phyloP scores from a whole-genome alignment of 2,329 filamentous ascomycete genomes.

The Penicillium crustosum region DNA sequence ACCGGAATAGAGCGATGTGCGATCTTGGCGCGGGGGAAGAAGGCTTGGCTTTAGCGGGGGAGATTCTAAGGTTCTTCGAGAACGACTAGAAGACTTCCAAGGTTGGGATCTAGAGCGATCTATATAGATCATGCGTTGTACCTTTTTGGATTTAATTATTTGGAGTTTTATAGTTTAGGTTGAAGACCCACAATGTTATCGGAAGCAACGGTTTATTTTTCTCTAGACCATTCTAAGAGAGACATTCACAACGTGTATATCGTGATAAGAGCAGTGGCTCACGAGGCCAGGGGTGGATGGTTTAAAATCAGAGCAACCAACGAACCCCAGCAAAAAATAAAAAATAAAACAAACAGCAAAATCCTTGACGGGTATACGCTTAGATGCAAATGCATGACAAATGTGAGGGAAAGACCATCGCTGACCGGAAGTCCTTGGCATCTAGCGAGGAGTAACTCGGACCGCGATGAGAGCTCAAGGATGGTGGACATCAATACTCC shows the following conservation, averaged over 20 bases:
- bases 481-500: neutral
- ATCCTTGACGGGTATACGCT: constrained; percentile 33
- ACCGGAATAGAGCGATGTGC: constrained; percentile 12
- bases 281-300: neutral
- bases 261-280: neutral
- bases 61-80: neutral
- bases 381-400: constrained; percentile 24
- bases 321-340: neutral
- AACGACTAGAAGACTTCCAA: neutral
- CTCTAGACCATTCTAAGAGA: constrained; percentile 4
- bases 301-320: neutral
- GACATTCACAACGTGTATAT: neutral
- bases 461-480: neutral
- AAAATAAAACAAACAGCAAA: constrained; percentile 10
- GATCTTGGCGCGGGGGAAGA: constrained; percentile 11
- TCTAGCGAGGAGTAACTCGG: neutral
- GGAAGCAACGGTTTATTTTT: constrained; percentile 1
- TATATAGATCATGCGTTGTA: neutral
- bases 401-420: neutral
- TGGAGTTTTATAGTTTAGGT: neutral
- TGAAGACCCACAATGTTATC: neutral
- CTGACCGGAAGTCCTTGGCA: neutral
- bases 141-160: neutral
- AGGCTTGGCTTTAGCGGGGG: constrained; percentile 16
- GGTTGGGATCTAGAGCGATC: constrained; percentile 1